A percentile compares a stretch with the other conserved stretches of the same genome.
Conservation (phyloP, 2,329 filamentous ascomycete genomes). For the Ophiostoma pallidulum region DNA sequence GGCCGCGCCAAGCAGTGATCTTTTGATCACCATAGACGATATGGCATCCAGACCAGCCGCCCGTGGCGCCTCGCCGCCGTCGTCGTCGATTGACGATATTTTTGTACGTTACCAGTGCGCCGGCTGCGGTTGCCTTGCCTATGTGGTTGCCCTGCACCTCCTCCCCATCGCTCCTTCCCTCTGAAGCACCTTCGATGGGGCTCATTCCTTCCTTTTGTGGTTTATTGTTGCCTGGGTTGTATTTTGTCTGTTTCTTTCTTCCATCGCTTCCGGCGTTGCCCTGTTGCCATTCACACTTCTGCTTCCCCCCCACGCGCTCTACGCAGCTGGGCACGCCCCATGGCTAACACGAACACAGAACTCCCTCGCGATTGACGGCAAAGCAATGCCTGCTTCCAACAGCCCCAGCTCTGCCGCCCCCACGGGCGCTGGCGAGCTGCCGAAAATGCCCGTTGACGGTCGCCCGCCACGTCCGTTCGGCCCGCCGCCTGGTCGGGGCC, state of each 20-base stretch:
- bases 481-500: constrained; percentile 17
- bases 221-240: constrained; percentile 21
- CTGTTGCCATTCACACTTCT: neutral
- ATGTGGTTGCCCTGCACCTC: neutral
- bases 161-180: constrained; percentile 7
- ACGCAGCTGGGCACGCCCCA: too few species aligned
- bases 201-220: constrained; percentile 5
- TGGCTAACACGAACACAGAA: constrained; percentile 38
- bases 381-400: constrained; percentile 19
- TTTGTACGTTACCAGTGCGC: too few species aligned
- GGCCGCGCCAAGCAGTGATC: neutral
- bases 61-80: too few species aligned
- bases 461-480: constrained; percentile 19
- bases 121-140: neutral
- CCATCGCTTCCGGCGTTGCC: too few species aligned
- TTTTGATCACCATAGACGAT: constrained; percentile 10
- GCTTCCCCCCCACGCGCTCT: constrained; percentile 19
- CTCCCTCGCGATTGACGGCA: constrained; percentile 58
- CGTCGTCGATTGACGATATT: constrained; percentile 11
- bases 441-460: neutral
- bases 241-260: constrained; percentile 18
- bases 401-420: neutral
- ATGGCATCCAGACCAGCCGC: neutral
- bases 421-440: constrained; percentile 15
- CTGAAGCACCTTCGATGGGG: neutral